These are phyloP conservation scores for Tetraselmis striata DNA, from an alignment of 139 green algal species.

Conservation along the genomic window DNA sequence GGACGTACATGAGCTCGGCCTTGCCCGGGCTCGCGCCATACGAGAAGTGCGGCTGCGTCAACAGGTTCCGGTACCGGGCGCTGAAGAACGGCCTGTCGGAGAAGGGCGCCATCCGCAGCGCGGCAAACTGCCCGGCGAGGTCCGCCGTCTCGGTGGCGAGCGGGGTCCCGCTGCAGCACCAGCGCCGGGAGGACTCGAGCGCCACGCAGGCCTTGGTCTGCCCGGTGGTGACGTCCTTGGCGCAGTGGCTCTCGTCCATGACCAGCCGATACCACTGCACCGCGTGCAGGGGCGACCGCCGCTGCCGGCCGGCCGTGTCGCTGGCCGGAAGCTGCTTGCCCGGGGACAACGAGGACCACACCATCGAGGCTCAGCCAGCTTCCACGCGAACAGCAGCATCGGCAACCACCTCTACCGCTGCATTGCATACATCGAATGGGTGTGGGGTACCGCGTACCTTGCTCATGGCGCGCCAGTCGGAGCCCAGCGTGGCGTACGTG, in stretches of 20 bases:
- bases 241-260: conserved; percentile 46
- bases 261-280: conserved; percentile 44
- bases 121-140: conserved; percentile 41
- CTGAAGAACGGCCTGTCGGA: conserved; percentile 46
- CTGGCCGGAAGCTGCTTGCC: conserved; percentile 17
- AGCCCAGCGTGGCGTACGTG: conserved; percentile 46
- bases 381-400: no score
- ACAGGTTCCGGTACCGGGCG: conserved; percentile 17
- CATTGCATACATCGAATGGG: no score
- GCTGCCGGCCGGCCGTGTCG: no score
- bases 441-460: not conserved
- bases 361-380: no score
- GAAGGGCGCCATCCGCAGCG: conserved; percentile 25
- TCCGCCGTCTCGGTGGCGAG: conserved; percentile 51
- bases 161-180: conserved; percentile 56
- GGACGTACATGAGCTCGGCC: conserved; percentile 34
- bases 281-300: conserved; percentile 11
- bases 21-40: conserved; percentile 1
- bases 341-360: no score
- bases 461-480: conserved; percentile 24
- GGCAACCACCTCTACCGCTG: no score
- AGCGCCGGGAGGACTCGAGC: conserved; percentile 27
- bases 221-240: conserved; percentile 24
- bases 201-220: conserved; percentile 27
- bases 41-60: no score